Conservation (phyloP, 2,329 filamentous ascomycete species). For the Xylariaceae sp. region DNA sequence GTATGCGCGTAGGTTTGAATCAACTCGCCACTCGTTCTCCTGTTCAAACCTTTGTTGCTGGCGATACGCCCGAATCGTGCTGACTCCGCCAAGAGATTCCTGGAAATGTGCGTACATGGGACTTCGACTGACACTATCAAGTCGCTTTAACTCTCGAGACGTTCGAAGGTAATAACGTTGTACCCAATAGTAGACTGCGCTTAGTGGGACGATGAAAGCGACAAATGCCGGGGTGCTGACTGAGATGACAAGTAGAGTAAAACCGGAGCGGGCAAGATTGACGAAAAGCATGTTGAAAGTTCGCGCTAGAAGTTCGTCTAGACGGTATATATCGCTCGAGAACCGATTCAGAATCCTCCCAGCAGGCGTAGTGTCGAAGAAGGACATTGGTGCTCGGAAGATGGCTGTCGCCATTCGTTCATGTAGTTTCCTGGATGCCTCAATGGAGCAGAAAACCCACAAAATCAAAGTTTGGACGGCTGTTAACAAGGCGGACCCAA, state of each 20-base stretch:
- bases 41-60: slow-evolving; percentile 82
- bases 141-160: slow-evolving; percentile 89
- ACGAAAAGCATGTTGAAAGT: slow-evolving; percentile 97
- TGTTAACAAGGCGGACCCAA: slow-evolving; percentile 79
- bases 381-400: slow-evolving; percentile 96
- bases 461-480: slow-evolving; percentile 90
- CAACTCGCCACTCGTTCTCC: slow-evolving; percentile 97
- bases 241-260: slow-evolving; percentile 84
- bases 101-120: slow-evolving; percentile 99
- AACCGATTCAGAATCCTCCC: slow-evolving; percentile 97
- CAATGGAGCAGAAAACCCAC: slow-evolving; percentile 99
- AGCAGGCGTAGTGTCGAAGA: slow-evolving; percentile 95
- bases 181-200: slow-evolving; percentile 80
- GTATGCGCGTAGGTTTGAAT: slow-evolving; percentile 89
- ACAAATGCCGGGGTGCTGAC: slow-evolving; percentile 76
- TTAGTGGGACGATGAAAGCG: slow-evolving; percentile 74
- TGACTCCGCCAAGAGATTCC: slow-evolving; percentile 88
- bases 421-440: slow-evolving; percentile 94
- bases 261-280: slow-evolving; percentile 68
- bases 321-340: slow-evolving; percentile 77
- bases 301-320: slow-evolving; percentile 90
- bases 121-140: slow-evolving; percentile 92
- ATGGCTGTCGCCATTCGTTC: slow-evolving; percentile 97
- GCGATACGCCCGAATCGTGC: slow-evolving; percentile 90
- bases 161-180: slow-evolving; percentile 96